Evolutionary conservation across 169 alveolate species (phyloP), one percentile per base, ranked within the genome.

Genomic region (Plasmodium fragile): DNA sequence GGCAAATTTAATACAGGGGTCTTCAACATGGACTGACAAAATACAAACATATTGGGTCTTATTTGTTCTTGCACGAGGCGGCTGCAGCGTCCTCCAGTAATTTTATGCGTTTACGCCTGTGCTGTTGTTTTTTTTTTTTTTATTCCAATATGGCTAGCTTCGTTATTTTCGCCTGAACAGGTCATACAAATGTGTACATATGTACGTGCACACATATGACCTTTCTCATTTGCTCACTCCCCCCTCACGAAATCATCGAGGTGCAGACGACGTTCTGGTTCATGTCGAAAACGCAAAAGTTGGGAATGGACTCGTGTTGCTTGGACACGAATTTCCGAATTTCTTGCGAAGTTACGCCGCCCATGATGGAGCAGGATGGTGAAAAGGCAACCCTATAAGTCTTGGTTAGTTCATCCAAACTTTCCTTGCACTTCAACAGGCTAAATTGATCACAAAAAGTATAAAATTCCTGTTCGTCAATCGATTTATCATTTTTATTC

Each of bases 261-360:
- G 97, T 95, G 22, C 96, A 83, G 65, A 95, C 97, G n/a, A 92
- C 25, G 71, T 95, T 93, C 55, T 92, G 92, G 55, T 77, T 73
- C 97, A 96, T 96, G 69, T 96, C 97, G 79, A 96, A 96, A 34
- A 95, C 96, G 70, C 97, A 96, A 30, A 96, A 82, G 77, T 93
- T 96, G 2, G 97, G 97, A 30, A 95, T 83, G 3, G 97, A 93
- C 87, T 96, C 97, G 75, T 96, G 96, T 70, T 96, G 97, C 65
- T 95, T 96, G 43, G 97, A 93, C 55, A 96, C 96, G 79, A 93
- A 96, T 28, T 96, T 96, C 55, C 97, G 81, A 87, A 96, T 94
- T 83, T 92, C 97, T 91, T 95, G 92, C 10, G 97, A 92, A 45
- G 96, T 49, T 83, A 95, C 95, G 8, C 97, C 97, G 5, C 97